Evolutionary conservation across 2,329 filamentous ascomycete species (phyloP).

Genomic region (Cladosporium sp.): DNA sequence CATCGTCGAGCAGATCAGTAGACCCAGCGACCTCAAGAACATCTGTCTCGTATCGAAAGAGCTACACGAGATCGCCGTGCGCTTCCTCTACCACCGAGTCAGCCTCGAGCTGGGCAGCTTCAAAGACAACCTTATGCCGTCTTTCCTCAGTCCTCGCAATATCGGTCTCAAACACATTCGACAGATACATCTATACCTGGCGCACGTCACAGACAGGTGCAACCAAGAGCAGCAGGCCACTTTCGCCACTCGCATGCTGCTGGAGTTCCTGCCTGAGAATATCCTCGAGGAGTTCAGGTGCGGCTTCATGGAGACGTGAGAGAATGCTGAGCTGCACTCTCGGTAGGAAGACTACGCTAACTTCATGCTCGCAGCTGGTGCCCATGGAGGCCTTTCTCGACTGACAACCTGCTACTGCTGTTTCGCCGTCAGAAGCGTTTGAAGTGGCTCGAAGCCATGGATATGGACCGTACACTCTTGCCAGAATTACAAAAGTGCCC

Average conservation of each 20-base stretch:
- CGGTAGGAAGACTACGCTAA: slow-evolving; percentile 19
- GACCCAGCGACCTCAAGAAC: slow-evolving; percentile 45
- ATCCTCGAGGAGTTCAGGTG: slow-evolving; percentile 45
- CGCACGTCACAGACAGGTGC: slow-evolving; percentile 41
- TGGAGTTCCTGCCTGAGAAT: slow-evolving; percentile 47
- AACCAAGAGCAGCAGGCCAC: slow-evolving; percentile 42
- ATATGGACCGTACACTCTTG: slow-evolving; percentile 41
- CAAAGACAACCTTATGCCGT: slow-evolving; percentile 41
- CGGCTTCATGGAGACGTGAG: slow-evolving; percentile 11
- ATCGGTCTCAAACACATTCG: slow-evolving; percentile 45
- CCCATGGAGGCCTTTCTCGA: slow-evolving; percentile 45
- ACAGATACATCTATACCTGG: slow-evolving; percentile 45
- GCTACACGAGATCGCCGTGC: slow-evolving; percentile 44
- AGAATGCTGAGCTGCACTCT: slow-evolving; percentile 10
- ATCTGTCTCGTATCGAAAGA: slow-evolving; percentile 46
- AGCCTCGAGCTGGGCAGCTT: slow-evolving; percentile 43
- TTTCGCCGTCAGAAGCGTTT: slow-evolving; percentile 47
- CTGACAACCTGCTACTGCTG: slow-evolving; percentile 45
- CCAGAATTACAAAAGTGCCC: slow-evolving; percentile 40
- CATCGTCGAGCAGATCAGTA: slow-evolving; percentile 39
- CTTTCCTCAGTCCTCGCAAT: slow-evolving; percentile 45
- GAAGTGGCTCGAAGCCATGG: slow-evolving; percentile 47
- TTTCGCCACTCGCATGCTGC: slow-evolving; percentile 45
- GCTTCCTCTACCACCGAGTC: slow-evolving; percentile 44
- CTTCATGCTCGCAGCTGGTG: slow-evolving; percentile 36